Base-by-base conservation (phyloP, 371 early-diverging fungal genomes). In the Globomyces sp. region DNA sequence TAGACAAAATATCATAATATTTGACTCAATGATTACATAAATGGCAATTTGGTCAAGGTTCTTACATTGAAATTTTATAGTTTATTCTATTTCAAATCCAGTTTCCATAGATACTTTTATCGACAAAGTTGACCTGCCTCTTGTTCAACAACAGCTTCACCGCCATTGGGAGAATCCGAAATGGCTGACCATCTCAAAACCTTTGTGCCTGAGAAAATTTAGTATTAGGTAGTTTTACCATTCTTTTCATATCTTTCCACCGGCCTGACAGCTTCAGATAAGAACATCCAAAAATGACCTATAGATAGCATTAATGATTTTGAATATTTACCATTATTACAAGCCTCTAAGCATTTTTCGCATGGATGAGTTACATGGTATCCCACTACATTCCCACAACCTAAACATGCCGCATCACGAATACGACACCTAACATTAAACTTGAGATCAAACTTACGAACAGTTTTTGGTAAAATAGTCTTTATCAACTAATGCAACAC, bases 361-460 rank as follows among this genome's bases (percentile, higher is more conserved):
- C 99, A 99, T 5, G 98, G 98, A 69, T 92, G 92, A 0, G 94
- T 92, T 6, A 98, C 92, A 76, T 95, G 96, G 78, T 98, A 97
- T 1, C 98, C 98, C 59, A 97, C 81, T 11, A 92, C 89, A 74
- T 94, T 95, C 10, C 96, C 96, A 76, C 96, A 87, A 64, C 69
- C 68, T 47, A 80, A 57, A 57, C 80, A 80, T 37, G 80, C 80
- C 3, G 74, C 77, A 67, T 80, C 80, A 36, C 78, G 59, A 40
- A 81, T 81, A 45, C 76, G 61, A 64, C 81, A 81, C 4, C 58
- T 58, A 58, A 1, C 8, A 8, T 58, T 13, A 58, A 44, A 1
- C 37, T 39, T 8, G 40, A 9, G 6, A 44, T 24, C 24, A 24
- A 24, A 24, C 0, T 44, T 58, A 58, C 37, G 66, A 63, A 67